These are phyloP conservation scores for Cordyceps cicadae DNA, from an alignment of 2,329 filamentous ascomycete species.

Conservation along the genomic window DNA sequence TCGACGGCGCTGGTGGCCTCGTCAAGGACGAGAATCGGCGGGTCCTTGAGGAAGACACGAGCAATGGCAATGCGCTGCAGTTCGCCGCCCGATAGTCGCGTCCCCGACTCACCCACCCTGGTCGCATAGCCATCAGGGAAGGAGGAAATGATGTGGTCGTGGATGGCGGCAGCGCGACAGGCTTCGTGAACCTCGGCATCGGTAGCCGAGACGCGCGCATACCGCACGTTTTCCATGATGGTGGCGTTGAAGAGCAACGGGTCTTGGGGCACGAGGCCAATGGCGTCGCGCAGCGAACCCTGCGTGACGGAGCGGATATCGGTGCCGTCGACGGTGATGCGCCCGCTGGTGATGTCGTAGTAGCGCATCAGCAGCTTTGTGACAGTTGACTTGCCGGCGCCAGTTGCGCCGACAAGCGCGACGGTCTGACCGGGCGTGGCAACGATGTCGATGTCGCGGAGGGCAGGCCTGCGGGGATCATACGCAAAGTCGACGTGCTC, in stretches of 20 bases:
- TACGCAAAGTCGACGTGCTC: constrained; percentile 16
- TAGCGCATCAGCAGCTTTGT: constrained; percentile 43
- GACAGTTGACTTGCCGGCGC: constrained; percentile 40
- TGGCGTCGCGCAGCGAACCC: constrained; percentile 30
- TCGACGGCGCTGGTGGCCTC: constrained; percentile 65
- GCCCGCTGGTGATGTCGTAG: constrained; percentile 39
- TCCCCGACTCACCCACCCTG: constrained; percentile 44
- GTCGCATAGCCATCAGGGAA: constrained; percentile 47
- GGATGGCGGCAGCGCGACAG: constrained; percentile 45
- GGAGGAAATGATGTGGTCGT: constrained; percentile 44
- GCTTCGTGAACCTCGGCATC: constrained; percentile 43
- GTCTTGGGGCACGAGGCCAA: constrained; percentile 38
- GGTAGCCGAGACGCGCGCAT: constrained; percentile 39
- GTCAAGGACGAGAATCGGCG: constrained; percentile 62
- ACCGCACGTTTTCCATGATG: constrained; percentile 47
- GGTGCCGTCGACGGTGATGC: constrained; percentile 37
- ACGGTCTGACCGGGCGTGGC: constrained; percentile 37
- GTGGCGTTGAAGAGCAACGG: constrained; percentile 44
- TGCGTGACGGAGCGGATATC: constrained; percentile 35
- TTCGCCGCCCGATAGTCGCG: constrained; percentile 51
- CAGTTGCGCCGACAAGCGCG: constrained; percentile 38
- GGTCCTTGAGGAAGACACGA: constrained; percentile 59
- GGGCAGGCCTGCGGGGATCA: constrained; percentile 27
- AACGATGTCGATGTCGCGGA: constrained; percentile 33
- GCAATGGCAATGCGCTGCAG: constrained; percentile 53